A percentile compares a stretch with the other conserved stretches of the same genome.
phyloP scores from a whole-genome alignment of 345 rosid genomes.

The Syzygium jambos region DNA sequence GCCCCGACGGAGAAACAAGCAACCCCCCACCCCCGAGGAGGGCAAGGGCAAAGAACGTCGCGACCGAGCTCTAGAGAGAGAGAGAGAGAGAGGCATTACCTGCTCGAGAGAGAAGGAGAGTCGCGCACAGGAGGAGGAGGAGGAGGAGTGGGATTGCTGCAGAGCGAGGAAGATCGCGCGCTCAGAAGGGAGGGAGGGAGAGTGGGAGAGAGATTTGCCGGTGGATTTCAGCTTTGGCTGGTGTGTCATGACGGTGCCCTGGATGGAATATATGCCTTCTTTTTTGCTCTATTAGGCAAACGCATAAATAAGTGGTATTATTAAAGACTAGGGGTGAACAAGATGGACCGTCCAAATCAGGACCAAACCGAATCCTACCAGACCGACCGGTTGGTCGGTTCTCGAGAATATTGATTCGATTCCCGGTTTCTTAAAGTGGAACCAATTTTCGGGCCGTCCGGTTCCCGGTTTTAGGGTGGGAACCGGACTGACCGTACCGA shows the following conservation, averaged over 20 bases:
- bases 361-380: too few species aligned
- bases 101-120: neutral
- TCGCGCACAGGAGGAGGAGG: neutral
- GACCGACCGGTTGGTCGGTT: too few species aligned
- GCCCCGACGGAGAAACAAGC: neutral
- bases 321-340: too few species aligned
- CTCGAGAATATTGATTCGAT: too few species aligned
- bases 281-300: neutral
- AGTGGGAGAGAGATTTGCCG: neutral
- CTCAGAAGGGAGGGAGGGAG: neutral
- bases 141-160: neutral
- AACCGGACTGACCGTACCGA: too few species aligned
- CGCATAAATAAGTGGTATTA: too few species aligned
- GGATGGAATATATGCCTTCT: neutral
- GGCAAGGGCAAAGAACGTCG: neutral
- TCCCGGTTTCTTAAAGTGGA: too few species aligned
- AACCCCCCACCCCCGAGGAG: neutral
- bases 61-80: neutral
- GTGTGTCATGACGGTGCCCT: neutral
- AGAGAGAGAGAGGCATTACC: neutral
- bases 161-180: neutral
- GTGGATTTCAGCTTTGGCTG: neutral
- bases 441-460: too few species aligned
- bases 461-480: too few species aligned
- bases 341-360: too few species aligned